phyloP scores from a whole-genome alignment of 2,329 filamentous ascomycete genomes.

The Aspergillus cejpii region DNA sequence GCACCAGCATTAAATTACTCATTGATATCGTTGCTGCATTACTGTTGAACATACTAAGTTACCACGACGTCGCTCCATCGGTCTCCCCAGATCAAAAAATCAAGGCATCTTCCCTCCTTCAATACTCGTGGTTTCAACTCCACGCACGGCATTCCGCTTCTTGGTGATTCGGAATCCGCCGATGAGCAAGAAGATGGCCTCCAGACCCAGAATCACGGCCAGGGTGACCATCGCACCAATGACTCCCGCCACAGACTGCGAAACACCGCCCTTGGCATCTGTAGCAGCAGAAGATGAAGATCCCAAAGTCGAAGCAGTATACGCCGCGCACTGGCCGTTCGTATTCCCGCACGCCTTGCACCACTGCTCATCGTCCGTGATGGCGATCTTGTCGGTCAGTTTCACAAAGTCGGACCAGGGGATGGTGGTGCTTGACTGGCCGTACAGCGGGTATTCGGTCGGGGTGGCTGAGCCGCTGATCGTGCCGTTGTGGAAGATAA shows the following conservation, averaged over 20 bases:
- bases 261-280: slow-evolving; percentile 46
- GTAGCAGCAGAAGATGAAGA: slow-evolving; percentile 23
- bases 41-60: neutral
- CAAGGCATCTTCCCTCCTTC: slow-evolving; percentile 20
- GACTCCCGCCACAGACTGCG: slow-evolving; percentile 68
- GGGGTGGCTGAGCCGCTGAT: slow-evolving; percentile 42
- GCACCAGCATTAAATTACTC: no score
- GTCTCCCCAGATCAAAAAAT: neutral
- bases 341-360: slow-evolving; percentile 68
- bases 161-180: slow-evolving; percentile 55
- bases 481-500: slow-evolving; percentile 59
- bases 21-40: no score
- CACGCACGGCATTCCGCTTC: slow-evolving; percentile 37
- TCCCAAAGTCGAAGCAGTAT: slow-evolving; percentile 26
- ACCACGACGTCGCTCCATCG: neutral
- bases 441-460: slow-evolving; percentile 55
- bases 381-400: slow-evolving; percentile 59
- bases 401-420: slow-evolving; percentile 63
- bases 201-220: slow-evolving; percentile 54
- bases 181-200: slow-evolving; percentile 48
- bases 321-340: slow-evolving; percentile 57
- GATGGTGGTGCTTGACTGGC: slow-evolving; percentile 50
- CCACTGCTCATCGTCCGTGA: slow-evolving; percentile 62
- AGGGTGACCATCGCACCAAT: slow-evolving; percentile 67
- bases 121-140: slow-evolving; percentile 7